Evolutionary conservation across 169 alveolate genomes (phyloP), one percentile per base, ranked within the genome.

Genomic region (Fabrea salina): DNA sequence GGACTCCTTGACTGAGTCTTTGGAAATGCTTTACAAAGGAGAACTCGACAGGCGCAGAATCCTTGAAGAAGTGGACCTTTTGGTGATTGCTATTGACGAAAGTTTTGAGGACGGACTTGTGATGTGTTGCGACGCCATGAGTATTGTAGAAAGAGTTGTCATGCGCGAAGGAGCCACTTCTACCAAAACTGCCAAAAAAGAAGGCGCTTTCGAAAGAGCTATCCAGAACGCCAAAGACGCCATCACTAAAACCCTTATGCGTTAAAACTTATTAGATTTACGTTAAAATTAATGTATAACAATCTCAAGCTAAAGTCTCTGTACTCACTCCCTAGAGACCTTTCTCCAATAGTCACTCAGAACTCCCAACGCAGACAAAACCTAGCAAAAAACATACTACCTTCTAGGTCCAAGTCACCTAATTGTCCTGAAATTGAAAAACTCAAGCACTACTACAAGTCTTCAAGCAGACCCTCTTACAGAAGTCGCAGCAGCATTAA

Each of bases 21-120:
- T 61, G 50, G 74, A 61, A 3, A 30, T 61, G 50, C 41, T 61
- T 30, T 61, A 61, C 25, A 27, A 51, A n/a, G 49, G 37, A 37
- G 74, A 61, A 30, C 11, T 61, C 25, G 74, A 61, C 8, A 27
- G 49, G 39, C 8, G 19, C 11, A 27, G 50, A 37, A 27, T 61
- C 25, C 8, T 22, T 61, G 74, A 61, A 27, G 74, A 61, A 27
- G 39, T 61, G 74, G 74, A 61, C 44, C 39, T 61, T 16, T 13
- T 61, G 44, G 13, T 61, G 74, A 47, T 61, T 22, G 32, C 74
- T 32, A 35, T 61, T 61, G 74, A 61, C 39, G 74, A 61, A 27
- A 32, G 32, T 13, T 61, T 61, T 11, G 74, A 61, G 13, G 74
- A 61, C 16, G 74, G 74, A 30, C 0, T 33, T 61, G 25, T 61